phyloP scores from a whole-genome alignment of 1,284 basidiomycete species.

The Puccinia hordei region DNA sequence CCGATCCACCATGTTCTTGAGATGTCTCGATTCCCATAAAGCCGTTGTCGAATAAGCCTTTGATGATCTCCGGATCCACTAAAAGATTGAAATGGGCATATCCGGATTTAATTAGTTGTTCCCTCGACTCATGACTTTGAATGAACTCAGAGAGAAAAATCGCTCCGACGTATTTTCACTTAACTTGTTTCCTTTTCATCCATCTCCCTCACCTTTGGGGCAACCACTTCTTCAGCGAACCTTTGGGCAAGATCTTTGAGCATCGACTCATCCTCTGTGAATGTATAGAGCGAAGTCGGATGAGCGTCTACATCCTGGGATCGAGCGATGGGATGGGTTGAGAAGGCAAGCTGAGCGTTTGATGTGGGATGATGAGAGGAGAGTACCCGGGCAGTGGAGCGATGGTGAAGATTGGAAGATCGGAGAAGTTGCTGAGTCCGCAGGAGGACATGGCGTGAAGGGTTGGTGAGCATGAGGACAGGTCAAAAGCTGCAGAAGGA shows the following conservation, averaged over 20 bases:
- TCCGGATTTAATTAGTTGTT: background rate
- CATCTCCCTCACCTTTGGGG: slow-evolving; percentile 90
- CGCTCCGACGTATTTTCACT: background rate
- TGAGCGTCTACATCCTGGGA: background rate
- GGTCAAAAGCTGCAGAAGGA: background rate
- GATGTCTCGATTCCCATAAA: slow-evolving; percentile 96
- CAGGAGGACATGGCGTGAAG: slow-evolving; percentile 2
- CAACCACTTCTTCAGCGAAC: slow-evolving; percentile 85
- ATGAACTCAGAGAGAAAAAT: too few relatives aligned
- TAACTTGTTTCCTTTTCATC: slow-evolving; percentile 84
- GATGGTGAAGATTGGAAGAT: background rate
- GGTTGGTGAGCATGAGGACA: slow-evolving; percentile 1
- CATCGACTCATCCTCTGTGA: slow-evolving; percentile 45
- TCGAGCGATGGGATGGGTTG: background rate
- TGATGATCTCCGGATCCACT: slow-evolving; percentile 83
- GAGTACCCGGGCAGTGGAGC: background rate
- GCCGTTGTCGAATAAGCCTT: slow-evolving; percentile 94
- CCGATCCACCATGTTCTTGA: slow-evolving; percentile 80
- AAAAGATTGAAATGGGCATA: background rate
- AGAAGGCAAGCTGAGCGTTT: slow-evolving; percentile 8
- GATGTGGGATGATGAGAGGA: background rate
- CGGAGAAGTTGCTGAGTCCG: background rate
- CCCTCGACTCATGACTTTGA: background rate
- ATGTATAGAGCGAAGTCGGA: slow-evolving; percentile 39
- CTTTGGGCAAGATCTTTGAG: slow-evolving; percentile 61